Conservation (phyloP, 306 rosid species). For the Spatholobus suberectus region DNA sequence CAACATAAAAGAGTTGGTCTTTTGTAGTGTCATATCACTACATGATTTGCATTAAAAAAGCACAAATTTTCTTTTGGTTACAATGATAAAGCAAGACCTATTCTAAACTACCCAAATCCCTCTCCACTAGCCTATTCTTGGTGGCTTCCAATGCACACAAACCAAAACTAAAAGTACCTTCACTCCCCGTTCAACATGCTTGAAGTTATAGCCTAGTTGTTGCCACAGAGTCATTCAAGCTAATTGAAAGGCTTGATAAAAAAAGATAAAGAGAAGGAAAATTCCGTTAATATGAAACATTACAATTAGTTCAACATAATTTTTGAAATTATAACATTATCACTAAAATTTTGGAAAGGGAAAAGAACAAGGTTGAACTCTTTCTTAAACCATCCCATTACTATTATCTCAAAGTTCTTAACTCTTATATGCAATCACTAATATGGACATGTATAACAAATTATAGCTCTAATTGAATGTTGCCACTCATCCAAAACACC, state of each 20-base stretch:
- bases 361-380: background rate
- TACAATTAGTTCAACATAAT: background rate
- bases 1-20: background rate
- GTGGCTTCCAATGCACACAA: background rate
- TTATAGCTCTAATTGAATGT: background rate
- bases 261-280: background rate
- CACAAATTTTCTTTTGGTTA: slow-evolving; percentile 6
- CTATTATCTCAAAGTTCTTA: background rate
- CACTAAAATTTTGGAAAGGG: too few relatives aligned
- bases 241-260: slow-evolving; percentile 54
- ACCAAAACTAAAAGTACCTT: slow-evolving; percentile 61
- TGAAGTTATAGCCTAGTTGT: slow-evolving; percentile 64
- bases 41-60: background rate
- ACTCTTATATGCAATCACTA: too few relatives aligned
- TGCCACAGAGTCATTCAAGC: slow-evolving; percentile 72
- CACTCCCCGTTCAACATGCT: slow-evolving; percentile 82
- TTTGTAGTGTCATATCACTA: background rate
- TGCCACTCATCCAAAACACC: background rate
- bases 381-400: background rate
- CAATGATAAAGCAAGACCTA: background rate
- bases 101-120: background rate
- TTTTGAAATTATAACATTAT: background rate
- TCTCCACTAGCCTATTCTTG: background rate
- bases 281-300: slow-evolving; percentile 21
- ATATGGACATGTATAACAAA: background rate